Evolutionary conservation across 306 rosid genomes (phyloP), one percentile per base, ranked within the genome.

Genomic region (Sindora glabra): DNA sequence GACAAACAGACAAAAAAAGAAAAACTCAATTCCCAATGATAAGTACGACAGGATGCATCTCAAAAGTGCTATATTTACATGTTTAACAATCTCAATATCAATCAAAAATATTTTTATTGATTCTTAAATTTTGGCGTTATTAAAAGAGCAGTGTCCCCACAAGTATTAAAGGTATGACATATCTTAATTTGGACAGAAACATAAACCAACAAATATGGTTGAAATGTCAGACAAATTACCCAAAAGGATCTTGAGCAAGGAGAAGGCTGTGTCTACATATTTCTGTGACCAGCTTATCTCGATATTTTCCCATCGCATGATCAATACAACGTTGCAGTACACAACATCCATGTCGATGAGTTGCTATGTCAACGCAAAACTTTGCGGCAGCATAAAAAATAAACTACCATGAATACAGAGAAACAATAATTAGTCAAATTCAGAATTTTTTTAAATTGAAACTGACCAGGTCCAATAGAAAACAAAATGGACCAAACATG

Each of bases 341-440:
- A 40, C 85, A 79, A 69, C 89, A 83, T 18, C 89, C 85, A 48
- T 83, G 85, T 26, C 85, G 83, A 38, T 83, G 76, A 1, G 65
- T 76, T 22, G 80, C 85, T 62, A 83, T 80, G 50, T 83, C 80
- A 54, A 79, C 74, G 51, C 85, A 79, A 18, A 77, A 51, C n/a
- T 52, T 40, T 48, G 65, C 67, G 29, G 80, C 80, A 72, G 89
- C 85, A 25, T 68, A 74, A 41, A 51, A 73, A n/a, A 83, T 65
- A 61, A 83, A 76, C 89, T 83, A 76, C 76, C 62, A 62, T 36
- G 54, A n/a, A n/a, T n/a, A n/a, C n/a, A n/a, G n/a, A n/a, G 40
- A 64, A 61, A 39, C 21, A 34, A 14, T 19, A n/a, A n/a, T n/a
- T n/a, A n/a, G n/a, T n/a, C n/a, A n/a, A n/a, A n/a, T n/a, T n/a